phyloP scores from a whole-genome alignment of 306 rosid species.

The Quercus engelmannii region DNA sequence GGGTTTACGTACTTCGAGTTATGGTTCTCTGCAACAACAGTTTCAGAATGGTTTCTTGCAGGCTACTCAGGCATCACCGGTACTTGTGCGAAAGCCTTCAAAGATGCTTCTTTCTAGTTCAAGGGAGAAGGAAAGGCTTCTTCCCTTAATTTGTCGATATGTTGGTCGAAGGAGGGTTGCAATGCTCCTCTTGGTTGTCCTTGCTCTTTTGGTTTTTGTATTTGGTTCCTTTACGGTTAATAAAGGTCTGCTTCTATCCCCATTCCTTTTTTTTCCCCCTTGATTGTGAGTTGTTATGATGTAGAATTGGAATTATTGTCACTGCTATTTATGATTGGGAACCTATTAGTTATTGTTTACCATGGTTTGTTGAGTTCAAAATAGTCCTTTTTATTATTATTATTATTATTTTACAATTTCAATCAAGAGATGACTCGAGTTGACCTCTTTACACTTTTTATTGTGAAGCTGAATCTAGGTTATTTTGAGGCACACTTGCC shows the following conservation, averaged over 20 bases:
- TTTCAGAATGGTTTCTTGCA: slow-evolving; percentile 53
- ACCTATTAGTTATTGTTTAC: background rate
- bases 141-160: slow-evolving; percentile 47
- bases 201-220: slow-evolving; percentile 66
- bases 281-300: background rate
- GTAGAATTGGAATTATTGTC: background rate
- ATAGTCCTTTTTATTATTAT: background rate
- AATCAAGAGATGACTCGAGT: slow-evolving; percentile 11
- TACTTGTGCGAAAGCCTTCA: slow-evolving; percentile 63
- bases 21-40: slow-evolving; percentile 63
- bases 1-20: slow-evolving; percentile 80
- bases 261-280: background rate
- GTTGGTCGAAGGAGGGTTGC: slow-evolving; percentile 70
- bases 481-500: slow-evolving; percentile 4
- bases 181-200: slow-evolving; percentile 69
- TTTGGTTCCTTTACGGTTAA: slow-evolving; percentile 60
- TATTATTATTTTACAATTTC: background rate
- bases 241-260: slow-evolving; percentile 50
- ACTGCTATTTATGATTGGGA: background rate
- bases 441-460: slow-evolving; percentile 8
- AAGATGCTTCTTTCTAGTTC: slow-evolving; percentile 56
- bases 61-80: slow-evolving; percentile 19
- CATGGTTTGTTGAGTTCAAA: background rate
- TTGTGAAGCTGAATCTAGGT: slow-evolving; percentile 1
- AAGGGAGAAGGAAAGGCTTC: slow-evolving; percentile 80